Evolutionary conservation across 208 protist genomes (phyloP), one percentile per base, ranked within the genome.

Genomic region (Acanthamoeba triangularis): DNA sequence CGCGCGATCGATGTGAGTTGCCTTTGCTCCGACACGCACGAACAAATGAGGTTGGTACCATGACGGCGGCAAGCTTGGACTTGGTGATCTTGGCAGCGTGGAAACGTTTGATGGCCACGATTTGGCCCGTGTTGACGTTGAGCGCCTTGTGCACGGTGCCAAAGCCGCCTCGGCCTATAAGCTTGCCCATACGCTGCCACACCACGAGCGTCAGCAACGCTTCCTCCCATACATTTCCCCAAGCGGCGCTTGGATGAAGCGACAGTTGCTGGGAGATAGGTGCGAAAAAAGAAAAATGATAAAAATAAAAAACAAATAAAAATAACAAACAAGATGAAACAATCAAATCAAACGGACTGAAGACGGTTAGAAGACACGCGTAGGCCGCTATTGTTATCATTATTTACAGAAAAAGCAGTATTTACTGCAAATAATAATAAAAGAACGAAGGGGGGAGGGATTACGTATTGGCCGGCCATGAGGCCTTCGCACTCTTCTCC

Each of bases 81-180:
- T 96, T 96, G 33, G 90, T 72, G 76, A 96, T 95, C 41, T 96
- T 97, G 63, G 94, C 54, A 7, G 96, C 30, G 44, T 85, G 76
- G 28, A 98, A 92, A 59, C 95, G 94, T 78, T 98, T 98, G 56
- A 98, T 97, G 35, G 98, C 98, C 20, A 98, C 97, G n/a, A 97
- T 90, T 61, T 95, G 54, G 30, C 98, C 98, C 6, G 95, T 98
- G 13, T 97, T 92, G 35, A 87, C 96, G 94, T 98, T 96, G 44
- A 98, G 95, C 13, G 91, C 97, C 93, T 96, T 95, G 95, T 98
- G 98, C 25, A 98, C 98, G 16, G 65, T 93, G 67, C 98, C 98
- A 47, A 97, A 97, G 59, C 96, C 97, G 59, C 97, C 97, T 44
- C 82, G 87, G 23, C 97, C 97, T 41, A 98, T 95, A 6, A 85